These are phyloP conservation scores for Spinellus fusiger DNA, from an alignment of 192 early-diverging fungal genomes.

Conservation along the genomic window DNA sequence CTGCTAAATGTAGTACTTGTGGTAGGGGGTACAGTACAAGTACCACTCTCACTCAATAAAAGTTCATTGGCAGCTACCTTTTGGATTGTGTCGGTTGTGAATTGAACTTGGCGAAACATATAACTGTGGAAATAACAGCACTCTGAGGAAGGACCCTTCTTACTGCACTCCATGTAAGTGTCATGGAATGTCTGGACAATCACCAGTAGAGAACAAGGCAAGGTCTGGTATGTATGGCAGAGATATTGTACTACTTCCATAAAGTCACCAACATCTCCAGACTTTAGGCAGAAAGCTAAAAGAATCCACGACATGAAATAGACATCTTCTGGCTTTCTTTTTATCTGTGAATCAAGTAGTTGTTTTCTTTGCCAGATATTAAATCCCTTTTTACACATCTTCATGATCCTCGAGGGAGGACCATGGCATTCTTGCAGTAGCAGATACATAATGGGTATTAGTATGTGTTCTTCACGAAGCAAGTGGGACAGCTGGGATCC, in stretches of 20 bases:
- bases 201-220: constrained; percentile 13
- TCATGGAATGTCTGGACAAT: constrained; percentile 18
- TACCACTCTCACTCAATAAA: neutral
- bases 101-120: constrained; percentile 10
- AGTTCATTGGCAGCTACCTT: constrained; percentile 1
- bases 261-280: constrained; percentile 10
- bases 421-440: constrained; percentile 11
- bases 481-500: neutral
- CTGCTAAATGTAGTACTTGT: neutral
- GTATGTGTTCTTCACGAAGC: constrained; percentile 14
- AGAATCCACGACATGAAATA: constrained; percentile 10
- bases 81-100: neutral
- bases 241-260: neutral
- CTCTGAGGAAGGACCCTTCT: neutral
- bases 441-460: constrained; percentile 14
- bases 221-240: neutral
- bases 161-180: neutral
- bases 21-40: neutral
- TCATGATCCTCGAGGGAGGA: neutral
- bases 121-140: constrained; percentile 21
- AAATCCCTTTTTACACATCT: constrained; percentile 7
- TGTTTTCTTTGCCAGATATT: constrained; percentile 6
- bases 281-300: constrained; percentile 9
- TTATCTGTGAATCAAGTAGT: neutral
- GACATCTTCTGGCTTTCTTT: neutral